Evolutionary conservation across 257 asterid genomes (phyloP).

Genomic region (Phtheirospermum japonicum): DNA sequence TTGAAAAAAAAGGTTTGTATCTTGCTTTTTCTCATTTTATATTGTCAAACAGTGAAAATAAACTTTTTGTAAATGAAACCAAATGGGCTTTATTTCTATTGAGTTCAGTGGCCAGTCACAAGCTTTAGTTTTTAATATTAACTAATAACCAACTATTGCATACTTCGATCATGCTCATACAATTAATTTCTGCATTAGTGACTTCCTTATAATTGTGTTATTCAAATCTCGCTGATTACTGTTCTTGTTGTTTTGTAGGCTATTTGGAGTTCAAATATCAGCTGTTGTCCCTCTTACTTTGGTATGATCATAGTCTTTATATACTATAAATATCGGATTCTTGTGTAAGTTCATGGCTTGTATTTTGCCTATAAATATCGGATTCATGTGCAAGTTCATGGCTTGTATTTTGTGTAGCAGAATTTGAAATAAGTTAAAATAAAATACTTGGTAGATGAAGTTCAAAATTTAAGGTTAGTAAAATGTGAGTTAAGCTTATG

Average conservation of each 20-base stretch:
- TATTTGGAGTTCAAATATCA: conserved; percentile 23
- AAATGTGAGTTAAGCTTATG: no score
- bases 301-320: no score
- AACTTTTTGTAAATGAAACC: not conserved
- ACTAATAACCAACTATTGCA: no score
- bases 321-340: no score
- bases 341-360: no score
- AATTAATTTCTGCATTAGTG: not conserved
- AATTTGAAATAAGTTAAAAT: no score
- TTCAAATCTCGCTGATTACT: conserved; percentile 1
- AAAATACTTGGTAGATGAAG: not conserved
- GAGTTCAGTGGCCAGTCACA: not conserved
- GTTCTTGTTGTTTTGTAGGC: conserved; percentile 26
- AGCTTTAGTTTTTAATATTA: not conserved
- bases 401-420: not conserved
- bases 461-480: no score
- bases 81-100: not conserved
- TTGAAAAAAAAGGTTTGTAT: no score
- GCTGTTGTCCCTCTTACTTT: conserved; percentile 26
- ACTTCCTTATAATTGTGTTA: not conserved
- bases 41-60: no score
- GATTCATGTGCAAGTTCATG: not conserved
- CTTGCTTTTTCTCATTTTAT: no score
- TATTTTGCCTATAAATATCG: not conserved
- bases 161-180: not conserved